Evolutionary conservation across 2,329 filamentous ascomycete genomes (phyloP), one percentile per base, ranked within the genome.

Genomic region (Botrytis squamosa): DNA sequence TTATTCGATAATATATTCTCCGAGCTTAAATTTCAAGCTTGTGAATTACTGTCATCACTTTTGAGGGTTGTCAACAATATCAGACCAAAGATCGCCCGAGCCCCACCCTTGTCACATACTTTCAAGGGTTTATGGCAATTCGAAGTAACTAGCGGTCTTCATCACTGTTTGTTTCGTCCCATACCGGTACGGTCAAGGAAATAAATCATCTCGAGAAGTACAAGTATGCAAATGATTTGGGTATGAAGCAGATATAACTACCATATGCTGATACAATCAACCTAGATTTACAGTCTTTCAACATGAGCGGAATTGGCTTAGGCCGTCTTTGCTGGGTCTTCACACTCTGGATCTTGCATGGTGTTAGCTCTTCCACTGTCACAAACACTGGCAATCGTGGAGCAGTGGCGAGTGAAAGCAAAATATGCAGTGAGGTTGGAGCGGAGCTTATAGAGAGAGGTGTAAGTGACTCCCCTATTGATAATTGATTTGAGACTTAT

Each of bases 331-430:
- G 49, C 38, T 72, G 40, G 52, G 29, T 40, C 18, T 42, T 60
- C 14, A 22, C 68, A 16, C 49, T 66, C 46, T 68, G 63, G n/a
- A 29, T 36, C n/a, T 55, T n/a, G 60, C n/a, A 49, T 60, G 49
- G 40, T 60, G 29, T 38, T 8, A 55, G 25, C 38, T n/a, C 49
- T 68, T 16, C 63, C 18, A n/a, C n/a, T 18, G 40, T 38, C 14
- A 62, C 22, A 57, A 40, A 55, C 66, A 65, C 44, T 55, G 71
- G 60, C 18, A 62, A 57, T 52, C 71, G 42, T 60, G 87, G 87
- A 16, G 87, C 86, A 25, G 85, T 88, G 29, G 85, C 87, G 2
- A 87, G 85, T 70, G 86, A 88, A 77, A 87, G 84, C 75, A 80
- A 82, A 9, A 81, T 86, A 75, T 89, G 87, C 75, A 88, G 86